Base-by-base conservation (phyloP, 441 rosid species). In the Adansonia grandidieri region DNA sequence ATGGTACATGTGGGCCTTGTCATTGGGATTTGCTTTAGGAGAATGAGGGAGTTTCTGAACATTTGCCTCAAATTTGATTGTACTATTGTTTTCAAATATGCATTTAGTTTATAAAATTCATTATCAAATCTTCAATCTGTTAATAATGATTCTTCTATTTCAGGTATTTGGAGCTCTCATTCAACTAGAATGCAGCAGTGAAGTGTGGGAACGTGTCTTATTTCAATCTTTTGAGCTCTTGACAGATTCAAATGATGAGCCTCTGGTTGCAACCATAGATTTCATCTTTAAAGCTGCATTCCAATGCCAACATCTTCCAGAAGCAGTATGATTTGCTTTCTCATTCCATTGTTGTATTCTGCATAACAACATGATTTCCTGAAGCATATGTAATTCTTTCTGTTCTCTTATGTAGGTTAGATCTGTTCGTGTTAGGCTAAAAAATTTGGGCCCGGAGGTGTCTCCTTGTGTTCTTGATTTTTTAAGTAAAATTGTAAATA, bases 101-200 rank as follows among this genome's bases (percentile, higher is more conserved):
- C 28, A 15, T 6, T 45, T 40, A 4, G 1, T 20, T 45, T 73
- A 20, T n/a, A 40, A 40, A 54, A 0, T 37, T 48, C 6, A 4
- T 50, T 79, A 58, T 71, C 56, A 8, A 60, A 75, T 17, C 19
- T 73, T 68, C 47, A 37, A 11, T 77, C 53, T 73, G 14, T 44
- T 71, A 64, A 65, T 77, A 71, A 71, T 75, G 17, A 37, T 74
- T 58, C 75, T 77, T 77, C 78, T 84, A 74, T 65, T 67, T 67
- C 88, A 97, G 99, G 97, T 95, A 73, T 97, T 89, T 87, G 88
- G 88, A 71, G 94, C 98, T 78, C 92, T 97, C 74, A 86, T 94
- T 85, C 95, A 97, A 81, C 85, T 97, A 82, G 98, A 95, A 79
- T 95, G 94, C 79, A 94, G 88, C 78, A 85, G 91, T 80, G 97